Conservation (phyloP, 2,329 filamentous ascomycete species). For the Aureobasidium sp. region DNA sequence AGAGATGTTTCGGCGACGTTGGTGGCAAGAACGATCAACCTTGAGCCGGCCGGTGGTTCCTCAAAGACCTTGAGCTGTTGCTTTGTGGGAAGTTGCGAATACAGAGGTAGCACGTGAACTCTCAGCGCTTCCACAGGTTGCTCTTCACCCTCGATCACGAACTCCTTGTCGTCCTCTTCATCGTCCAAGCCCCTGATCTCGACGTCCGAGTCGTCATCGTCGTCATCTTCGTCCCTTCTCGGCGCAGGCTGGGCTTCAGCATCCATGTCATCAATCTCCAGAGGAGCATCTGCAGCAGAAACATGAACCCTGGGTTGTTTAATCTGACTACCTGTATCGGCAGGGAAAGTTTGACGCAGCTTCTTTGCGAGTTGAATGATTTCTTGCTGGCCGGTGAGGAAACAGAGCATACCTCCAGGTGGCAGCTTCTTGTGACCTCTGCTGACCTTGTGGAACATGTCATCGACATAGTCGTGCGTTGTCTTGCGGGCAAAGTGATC, state of each 20-base stretch:
- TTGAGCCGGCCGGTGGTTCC: slow-evolving; percentile 62
- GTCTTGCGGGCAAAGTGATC: slow-evolving; percentile 81
- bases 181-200: slow-evolving; percentile 52
- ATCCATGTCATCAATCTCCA: slow-evolving; percentile 82
- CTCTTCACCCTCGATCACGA: slow-evolving; percentile 36
- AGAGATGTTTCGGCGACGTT: slow-evolving; percentile 97
- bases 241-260: slow-evolving; percentile 32
- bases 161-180: slow-evolving; percentile 51
- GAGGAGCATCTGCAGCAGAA: slow-evolving; percentile 57
- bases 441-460: slow-evolving; percentile 78
- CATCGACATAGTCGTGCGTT: slow-evolving; percentile 79
- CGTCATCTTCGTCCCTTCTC: slow-evolving; percentile 35
- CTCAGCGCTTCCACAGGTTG: slow-evolving; percentile 51
- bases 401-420: slow-evolving; percentile 83
- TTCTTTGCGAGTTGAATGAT: slow-evolving; percentile 75
- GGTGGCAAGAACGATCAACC: slow-evolving; percentile 82
- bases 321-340: slow-evolving; percentile 37
- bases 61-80: slow-evolving; percentile 91
- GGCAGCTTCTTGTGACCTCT: slow-evolving; percentile 85
- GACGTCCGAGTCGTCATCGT: slow-evolving; percentile 40
- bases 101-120: slow-evolving; percentile 86
- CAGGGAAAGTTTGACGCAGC: slow-evolving; percentile 58
- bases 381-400: slow-evolving; percentile 88
- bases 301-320: slow-evolving; percentile 61
- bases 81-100: slow-evolving; percentile 80